Conservation (phyloP, 176 grass and related monocot species). For the Zea mays region Zm-B73-REFERENCE-NAM-5.0 NC_050102.1:13245001-13245500, state of each 20-base stretch:
- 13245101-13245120: neutral
- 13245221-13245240: neutral
- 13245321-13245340: constrained; percentile 51
- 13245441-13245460: constrained; percentile 44
- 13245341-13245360: constrained; percentile 54
- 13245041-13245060: neutral
- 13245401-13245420: constrained; percentile 51
- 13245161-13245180: neutral
- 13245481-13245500: constrained; percentile 69
- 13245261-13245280: neutral
- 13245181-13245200: neutral
- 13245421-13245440: constrained; percentile 53
- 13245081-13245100: neutral
- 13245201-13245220: too few species aligned
- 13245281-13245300: neutral
- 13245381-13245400: constrained; percentile 80
- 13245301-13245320: constrained; percentile 23
- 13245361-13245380: constrained; percentile 68
- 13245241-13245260: neutral
- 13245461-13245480: constrained; percentile 53
- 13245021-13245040: neutral
- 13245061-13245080: neutral
- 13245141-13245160: neutral
- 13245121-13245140: neutral
- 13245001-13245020: neutral